Evolutionary conservation across 768 basidiomycete genomes (phyloP).

Genomic region (Leucocoprinus birnbaumii): DNA sequence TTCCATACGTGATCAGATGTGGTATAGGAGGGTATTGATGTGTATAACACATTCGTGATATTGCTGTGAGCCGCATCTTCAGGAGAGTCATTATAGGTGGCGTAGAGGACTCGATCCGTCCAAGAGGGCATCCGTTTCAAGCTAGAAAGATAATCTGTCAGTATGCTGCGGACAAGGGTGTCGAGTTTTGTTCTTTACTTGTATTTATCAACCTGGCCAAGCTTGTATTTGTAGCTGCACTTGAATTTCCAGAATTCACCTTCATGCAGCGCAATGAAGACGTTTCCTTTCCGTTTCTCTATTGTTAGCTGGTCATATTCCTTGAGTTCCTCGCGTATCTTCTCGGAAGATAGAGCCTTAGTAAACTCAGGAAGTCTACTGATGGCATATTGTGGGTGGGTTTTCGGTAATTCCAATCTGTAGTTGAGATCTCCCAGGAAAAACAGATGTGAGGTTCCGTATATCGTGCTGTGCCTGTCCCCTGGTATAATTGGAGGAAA

Average conservation of each 20-base stretch:
- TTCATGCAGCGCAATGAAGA: constrained; percentile 75
- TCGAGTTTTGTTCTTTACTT: constrained; percentile 42
- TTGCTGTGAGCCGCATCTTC: constrained; percentile 45
- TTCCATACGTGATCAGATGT: constrained; percentile 88
- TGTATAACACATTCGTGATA: constrained; percentile 71
- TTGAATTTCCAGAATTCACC: constrained; percentile 90
- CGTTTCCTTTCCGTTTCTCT: constrained; percentile 60
- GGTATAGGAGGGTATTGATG: constrained; percentile 78
- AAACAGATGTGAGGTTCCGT: constrained; percentile 87
- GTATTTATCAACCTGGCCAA: constrained; percentile 83
- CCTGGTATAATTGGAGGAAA: constrained; percentile 55
- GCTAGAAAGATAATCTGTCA: constrained; percentile 30
- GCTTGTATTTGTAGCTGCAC: constrained; percentile 84
- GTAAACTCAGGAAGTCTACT: constrained; percentile 32
- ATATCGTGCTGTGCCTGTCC: constrained; percentile 55
- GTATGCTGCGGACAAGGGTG: neutral
- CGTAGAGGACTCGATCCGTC: constrained; percentile 91
- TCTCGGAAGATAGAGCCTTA: constrained; percentile 44
- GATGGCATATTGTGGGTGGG: constrained; percentile 41
- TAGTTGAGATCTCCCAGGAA: constrained; percentile 95
- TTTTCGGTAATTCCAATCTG: constrained; percentile 63
- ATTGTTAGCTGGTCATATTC: constrained; percentile 71
- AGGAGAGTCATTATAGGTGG: constrained; percentile 67
- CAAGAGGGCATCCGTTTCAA: constrained; percentile 79
- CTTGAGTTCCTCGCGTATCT: constrained; percentile 54